A percentile compares a stretch with the other conserved stretches of the same genome.
These are phyloP conservation scores for Beauveria rudraprayagi DNA, from an alignment of 2,329 filamentous ascomycete genomes.

Conservation along the genomic window DNA sequence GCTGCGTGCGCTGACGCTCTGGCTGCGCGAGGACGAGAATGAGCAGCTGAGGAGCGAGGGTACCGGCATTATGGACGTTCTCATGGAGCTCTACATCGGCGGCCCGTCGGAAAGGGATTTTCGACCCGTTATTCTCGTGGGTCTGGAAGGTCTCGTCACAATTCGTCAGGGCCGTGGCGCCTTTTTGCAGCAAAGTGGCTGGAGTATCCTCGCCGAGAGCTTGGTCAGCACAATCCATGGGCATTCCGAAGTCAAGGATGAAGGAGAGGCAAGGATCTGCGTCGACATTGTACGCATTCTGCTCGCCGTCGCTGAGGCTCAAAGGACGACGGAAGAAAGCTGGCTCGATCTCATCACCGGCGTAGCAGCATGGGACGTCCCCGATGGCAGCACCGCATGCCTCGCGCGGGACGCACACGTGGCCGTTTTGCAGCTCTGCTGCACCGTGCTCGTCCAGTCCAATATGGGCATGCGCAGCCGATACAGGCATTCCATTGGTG, in stretches of 20 bases:
- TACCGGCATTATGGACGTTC: conserved; percentile 53
- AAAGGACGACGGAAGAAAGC: conserved; percentile 37
- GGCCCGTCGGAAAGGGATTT: conserved; percentile 37
- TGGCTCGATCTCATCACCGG: conserved; percentile 50
- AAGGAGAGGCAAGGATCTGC: conserved; percentile 35
- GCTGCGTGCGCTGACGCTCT: conserved; percentile 50
- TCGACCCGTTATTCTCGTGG: conserved; percentile 48
- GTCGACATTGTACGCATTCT: conserved; percentile 50
- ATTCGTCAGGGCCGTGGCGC: conserved; percentile 38
- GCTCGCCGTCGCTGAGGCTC: conserved; percentile 41
- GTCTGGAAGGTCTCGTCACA: conserved; percentile 49
- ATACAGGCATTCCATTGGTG: conserved; percentile 42
- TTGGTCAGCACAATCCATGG: conserved; percentile 35
- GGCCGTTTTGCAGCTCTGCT: conserved; percentile 47
- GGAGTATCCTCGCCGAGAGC: conserved; percentile 44
- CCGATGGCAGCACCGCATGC: conserved; percentile 18
- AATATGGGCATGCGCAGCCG: conserved; percentile 39
- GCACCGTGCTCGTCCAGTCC: conserved; percentile 40
- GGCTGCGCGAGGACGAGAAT: conserved; percentile 63
- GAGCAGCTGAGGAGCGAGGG: conserved; percentile 48
- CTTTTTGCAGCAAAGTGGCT: conserved; percentile 45
- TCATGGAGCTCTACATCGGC: conserved; percentile 42
- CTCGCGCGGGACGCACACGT: conserved; percentile 42
- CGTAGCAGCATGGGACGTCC: conserved; percentile 40
- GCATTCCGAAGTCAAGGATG: conserved; percentile 19